phyloP scores from a whole-genome alignment of 306 rosid species.

The Castanea sativa region DNA sequence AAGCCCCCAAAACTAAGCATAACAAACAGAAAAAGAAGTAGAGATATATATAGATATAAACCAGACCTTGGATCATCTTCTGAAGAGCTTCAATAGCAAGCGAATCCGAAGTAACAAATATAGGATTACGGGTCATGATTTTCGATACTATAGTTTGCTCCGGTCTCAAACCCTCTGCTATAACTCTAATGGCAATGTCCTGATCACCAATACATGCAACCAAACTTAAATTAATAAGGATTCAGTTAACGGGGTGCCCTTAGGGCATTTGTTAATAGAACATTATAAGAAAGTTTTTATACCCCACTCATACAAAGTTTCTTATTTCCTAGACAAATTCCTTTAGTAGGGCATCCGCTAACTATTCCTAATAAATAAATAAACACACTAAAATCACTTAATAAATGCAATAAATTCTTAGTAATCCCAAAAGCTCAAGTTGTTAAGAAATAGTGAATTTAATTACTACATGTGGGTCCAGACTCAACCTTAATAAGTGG shows the following conservation, averaged over 20 bases:
- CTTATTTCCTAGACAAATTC: too few species aligned
- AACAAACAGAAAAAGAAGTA: not conserved
- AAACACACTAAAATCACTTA: not conserved
- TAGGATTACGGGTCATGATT: conserved; percentile 86
- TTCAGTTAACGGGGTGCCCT: too few species aligned
- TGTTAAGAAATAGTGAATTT: too few species aligned
- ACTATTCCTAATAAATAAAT: not conserved
- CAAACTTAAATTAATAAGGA: not conserved
- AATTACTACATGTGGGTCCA: too few species aligned
- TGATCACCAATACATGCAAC: conserved; percentile 30
- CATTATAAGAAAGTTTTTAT: too few species aligned
- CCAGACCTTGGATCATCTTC: conserved; percentile 87
- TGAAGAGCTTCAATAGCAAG: conserved; percentile 89
- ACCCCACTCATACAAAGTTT: too few species aligned
- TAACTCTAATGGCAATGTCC: conserved; percentile 84
- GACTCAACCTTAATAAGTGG: too few species aligned
- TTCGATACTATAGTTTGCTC: conserved; percentile 81
- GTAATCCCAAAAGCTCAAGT: too few species aligned
- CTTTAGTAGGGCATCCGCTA: too few species aligned
- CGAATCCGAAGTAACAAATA: conserved; percentile 74
- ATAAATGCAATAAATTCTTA: too few species aligned
- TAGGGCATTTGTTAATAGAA: too few species aligned
- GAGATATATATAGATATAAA: not conserved
- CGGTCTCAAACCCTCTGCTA: conserved; percentile 87
- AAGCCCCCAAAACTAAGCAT: not conserved